Conservation (phyloP, 2,329 filamentous ascomycete genomes). For the Penicillium capsulatum region DNA sequence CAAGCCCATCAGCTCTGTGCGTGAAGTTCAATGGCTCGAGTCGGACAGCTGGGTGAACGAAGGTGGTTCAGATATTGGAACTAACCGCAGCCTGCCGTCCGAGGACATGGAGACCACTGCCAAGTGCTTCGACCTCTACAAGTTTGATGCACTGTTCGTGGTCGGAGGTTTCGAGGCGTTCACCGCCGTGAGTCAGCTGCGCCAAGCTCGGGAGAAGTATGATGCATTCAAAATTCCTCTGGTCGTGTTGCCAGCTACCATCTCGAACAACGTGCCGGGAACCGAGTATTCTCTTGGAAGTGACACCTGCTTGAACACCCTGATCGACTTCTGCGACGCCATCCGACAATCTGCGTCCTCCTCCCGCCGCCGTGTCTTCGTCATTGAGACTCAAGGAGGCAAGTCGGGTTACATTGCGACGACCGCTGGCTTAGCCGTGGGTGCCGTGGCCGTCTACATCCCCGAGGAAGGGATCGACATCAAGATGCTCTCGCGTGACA, state of each 20-base stretch:
- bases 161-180: constrained; percentile 96
- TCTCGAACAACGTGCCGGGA: constrained; percentile 97
- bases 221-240: constrained; percentile 89
- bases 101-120: constrained; percentile 84
- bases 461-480: constrained; percentile 94
- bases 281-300: constrained; percentile 96
- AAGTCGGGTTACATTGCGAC: constrained; percentile 91
- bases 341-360: constrained; percentile 96
- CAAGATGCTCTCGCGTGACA: constrained; percentile 86
- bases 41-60: constrained; percentile 94
- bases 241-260: constrained; percentile 87
- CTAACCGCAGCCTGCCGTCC: constrained; percentile 85
- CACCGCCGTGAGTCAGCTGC: constrained; percentile 82
- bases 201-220: constrained; percentile 72
- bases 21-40: constrained; percentile 85
- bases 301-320: constrained; percentile 92
- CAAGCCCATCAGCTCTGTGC: constrained; percentile 73
- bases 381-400: constrained; percentile 96
- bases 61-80: constrained; percentile 96
- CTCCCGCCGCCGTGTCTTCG: constrained; percentile 87
- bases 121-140: constrained; percentile 75
- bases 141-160: constrained; percentile 86
- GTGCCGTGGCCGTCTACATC: constrained; percentile 89
- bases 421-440: constrained; percentile 83
- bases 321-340: constrained; percentile 93